Conservation (phyloP, 1,139 yeast species). For the Geotrichum citri-aurantii region DNA sequence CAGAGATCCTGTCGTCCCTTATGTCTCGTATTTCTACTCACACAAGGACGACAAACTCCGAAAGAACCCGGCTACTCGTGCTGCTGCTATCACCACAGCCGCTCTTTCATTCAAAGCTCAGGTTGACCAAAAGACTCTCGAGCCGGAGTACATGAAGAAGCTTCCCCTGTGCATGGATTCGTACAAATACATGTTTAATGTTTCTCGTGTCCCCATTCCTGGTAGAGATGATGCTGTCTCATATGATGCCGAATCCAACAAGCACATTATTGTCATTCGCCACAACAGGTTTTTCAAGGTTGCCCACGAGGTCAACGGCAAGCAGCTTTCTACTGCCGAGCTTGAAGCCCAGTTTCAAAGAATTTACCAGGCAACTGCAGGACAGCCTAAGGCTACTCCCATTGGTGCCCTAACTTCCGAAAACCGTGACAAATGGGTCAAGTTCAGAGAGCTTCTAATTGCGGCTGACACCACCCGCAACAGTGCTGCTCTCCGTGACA, state of each 20-base stretch:
- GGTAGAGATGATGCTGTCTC: constrained; percentile 34
- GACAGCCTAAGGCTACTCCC: constrained; percentile 46
- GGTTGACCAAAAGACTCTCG: constrained; percentile 39
- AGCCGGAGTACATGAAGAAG: constrained; percentile 75
- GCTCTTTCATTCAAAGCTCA: constrained; percentile 38
- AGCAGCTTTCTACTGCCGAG: constrained; percentile 53
- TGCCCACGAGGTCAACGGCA: constrained; percentile 49
- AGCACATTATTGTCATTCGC: constrained; percentile 66
- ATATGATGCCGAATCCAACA: constrained; percentile 50
- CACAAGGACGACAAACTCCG: constrained; percentile 60
- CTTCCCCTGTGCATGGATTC: constrained; percentile 92
- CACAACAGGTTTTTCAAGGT: constrained; percentile 82
- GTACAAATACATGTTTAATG: constrained; percentile 86
- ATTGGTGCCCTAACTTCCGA: constrained; percentile 78
- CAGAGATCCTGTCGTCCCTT: constrained; percentile 91
- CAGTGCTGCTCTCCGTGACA: constrained; percentile 54
- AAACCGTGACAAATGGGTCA: constrained; percentile 79
- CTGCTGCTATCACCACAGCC: constrained; percentile 51
- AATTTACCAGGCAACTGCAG: constrained; percentile 43
- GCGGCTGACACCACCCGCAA: constrained; percentile 48
- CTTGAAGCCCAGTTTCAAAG: constrained; percentile 60
- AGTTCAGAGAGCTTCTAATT: constrained; percentile 52
- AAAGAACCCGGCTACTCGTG: constrained; percentile 67
- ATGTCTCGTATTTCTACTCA: constrained; percentile 82
- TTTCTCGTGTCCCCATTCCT: constrained; percentile 69